phyloP scores from a whole-genome alignment of 1,284 basidiomycete genomes.

The Cryptococcus maquisensis region DNA sequence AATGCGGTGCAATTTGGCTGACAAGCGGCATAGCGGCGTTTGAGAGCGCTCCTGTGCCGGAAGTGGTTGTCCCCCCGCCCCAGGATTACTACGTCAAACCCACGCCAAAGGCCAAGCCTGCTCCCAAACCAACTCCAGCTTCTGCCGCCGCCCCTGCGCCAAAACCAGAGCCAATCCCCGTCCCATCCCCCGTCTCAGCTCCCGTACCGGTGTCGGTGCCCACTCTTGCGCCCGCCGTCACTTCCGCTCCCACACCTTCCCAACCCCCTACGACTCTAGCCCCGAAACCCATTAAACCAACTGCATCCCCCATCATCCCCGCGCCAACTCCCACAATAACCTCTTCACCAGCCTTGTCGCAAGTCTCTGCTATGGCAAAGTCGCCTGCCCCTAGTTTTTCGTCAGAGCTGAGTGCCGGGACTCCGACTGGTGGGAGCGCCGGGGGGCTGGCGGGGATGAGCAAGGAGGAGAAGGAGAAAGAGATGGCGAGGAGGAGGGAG shows the following conservation, averaged over 20 bases:
- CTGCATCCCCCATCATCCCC: not conserved
- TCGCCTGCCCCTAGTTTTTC: not conserved
- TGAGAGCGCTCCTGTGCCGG: conserved; percentile 59
- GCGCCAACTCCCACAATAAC: not conserved
- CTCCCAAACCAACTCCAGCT: conserved; percentile 1
- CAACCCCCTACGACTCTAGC: not conserved
- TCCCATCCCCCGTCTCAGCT: conserved; percentile 9
- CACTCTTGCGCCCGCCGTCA: not conserved
- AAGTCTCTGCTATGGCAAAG: conserved; percentile 16
- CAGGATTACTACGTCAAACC: conserved; percentile 34
- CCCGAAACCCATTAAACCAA: not conserved
- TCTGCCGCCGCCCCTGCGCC: not conserved
- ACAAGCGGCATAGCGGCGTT: conserved; percentile 59
- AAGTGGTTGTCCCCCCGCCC: conserved; percentile 33
- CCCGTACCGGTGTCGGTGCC: not conserved
- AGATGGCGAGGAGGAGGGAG: conserved; percentile 82
- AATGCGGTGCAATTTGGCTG: not conserved
- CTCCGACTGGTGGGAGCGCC: conserved; percentile 17
- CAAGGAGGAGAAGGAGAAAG: conserved; percentile 82
- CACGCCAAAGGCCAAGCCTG: conserved; percentile 10
- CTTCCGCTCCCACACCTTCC: not conserved
- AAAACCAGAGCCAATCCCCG: conserved; percentile 21
- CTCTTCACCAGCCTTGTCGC: conserved; percentile 3
- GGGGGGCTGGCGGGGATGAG: conserved; percentile 53
- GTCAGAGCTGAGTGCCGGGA: not conserved